Evolutionary conservation across 2,329 filamentous ascomycete genomes (phyloP).

Genomic region (Lasiodiplodia sp.): DNA sequence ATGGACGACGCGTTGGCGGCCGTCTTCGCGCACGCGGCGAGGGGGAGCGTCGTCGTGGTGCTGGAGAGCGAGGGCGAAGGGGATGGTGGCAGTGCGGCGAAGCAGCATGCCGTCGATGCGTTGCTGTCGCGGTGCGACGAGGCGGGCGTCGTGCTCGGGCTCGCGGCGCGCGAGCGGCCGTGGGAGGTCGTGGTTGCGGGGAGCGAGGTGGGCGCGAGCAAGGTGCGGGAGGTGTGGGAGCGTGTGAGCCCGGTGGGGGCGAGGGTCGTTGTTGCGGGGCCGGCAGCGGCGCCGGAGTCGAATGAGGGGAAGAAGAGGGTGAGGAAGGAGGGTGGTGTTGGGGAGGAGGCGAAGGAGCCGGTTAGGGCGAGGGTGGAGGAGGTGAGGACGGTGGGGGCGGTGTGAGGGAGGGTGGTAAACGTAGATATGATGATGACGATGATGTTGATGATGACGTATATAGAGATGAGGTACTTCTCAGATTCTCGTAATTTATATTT

Average conservation of each 20-base stretch:
- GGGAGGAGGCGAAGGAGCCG: not conserved
- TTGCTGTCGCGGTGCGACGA: not conserved
- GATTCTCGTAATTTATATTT: not conserved
- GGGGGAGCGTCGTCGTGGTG: not conserved
- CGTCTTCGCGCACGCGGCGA: not conserved
- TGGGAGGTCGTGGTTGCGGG: conserved; percentile 15
- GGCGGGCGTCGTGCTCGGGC: conserved; percentile 1
- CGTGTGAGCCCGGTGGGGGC: not conserved
- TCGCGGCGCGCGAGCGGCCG: conserved; percentile 30
- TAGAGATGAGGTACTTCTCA: not conserved
- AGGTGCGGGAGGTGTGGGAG: not conserved
- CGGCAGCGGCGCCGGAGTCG: not conserved
- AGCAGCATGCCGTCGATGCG: not conserved
- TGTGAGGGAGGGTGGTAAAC: not conserved
- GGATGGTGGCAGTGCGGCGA: not conserved
- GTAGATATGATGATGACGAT: not conserved
- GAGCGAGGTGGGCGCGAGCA: not conserved
- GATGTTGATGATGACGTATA: not conserved
- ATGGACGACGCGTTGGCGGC: not conserved
- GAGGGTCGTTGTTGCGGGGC: not conserved
- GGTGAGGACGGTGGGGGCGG: conserved; percentile 7
- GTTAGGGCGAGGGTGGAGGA: conserved; percentile 1
- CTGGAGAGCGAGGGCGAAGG: not conserved
- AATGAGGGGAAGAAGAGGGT: not conserved
- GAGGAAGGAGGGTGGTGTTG: not conserved